phyloP scores from a whole-genome alignment of 768 basidiomycete species.

The Podaxis sp. region DNA sequence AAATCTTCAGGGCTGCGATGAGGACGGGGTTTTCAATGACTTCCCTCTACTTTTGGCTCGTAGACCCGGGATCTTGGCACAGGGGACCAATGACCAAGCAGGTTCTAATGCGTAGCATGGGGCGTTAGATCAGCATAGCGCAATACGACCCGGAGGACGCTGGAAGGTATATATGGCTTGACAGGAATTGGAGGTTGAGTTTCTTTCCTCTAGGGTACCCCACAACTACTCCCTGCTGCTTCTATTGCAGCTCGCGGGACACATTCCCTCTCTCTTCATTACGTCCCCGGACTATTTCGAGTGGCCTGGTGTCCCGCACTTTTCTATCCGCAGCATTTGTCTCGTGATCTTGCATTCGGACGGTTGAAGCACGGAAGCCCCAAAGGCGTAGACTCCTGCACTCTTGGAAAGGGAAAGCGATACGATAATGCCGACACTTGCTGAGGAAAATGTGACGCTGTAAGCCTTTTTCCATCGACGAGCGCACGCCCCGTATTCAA shows the following conservation, averaged over 20 bases:
- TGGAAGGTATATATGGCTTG: neutral
- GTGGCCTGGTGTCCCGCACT: neutral
- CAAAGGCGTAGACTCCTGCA: too few species aligned
- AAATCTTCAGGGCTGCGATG: neutral
- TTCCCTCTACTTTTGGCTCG: neutral
- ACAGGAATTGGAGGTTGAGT: neutral
- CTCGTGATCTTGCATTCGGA: neutral
- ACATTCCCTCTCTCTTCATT: neutral
- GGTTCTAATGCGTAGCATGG: neutral
- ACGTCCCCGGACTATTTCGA: neutral
- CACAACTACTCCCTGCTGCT: neutral
- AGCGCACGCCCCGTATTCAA: neutral
- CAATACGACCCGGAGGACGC: neutral
- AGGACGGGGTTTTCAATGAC: neutral
- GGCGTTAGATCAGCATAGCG: constrained; percentile 6
- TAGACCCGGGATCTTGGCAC: neutral
- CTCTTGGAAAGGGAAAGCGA: neutral
- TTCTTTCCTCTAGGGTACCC: neutral
- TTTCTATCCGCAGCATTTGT: neutral
- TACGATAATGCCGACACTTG: neutral
- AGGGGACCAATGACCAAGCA: neutral
- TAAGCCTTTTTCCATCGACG: neutral
- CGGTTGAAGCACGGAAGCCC: neutral
- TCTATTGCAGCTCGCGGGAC: neutral
- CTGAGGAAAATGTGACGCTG: neutral